Percentiles rank a stretch among this genome's conserved stretches.
Evolutionary conservation across 2,329 filamentous ascomycete species (phyloP).

Genomic region (Ceratocystis huliohia): DNA sequence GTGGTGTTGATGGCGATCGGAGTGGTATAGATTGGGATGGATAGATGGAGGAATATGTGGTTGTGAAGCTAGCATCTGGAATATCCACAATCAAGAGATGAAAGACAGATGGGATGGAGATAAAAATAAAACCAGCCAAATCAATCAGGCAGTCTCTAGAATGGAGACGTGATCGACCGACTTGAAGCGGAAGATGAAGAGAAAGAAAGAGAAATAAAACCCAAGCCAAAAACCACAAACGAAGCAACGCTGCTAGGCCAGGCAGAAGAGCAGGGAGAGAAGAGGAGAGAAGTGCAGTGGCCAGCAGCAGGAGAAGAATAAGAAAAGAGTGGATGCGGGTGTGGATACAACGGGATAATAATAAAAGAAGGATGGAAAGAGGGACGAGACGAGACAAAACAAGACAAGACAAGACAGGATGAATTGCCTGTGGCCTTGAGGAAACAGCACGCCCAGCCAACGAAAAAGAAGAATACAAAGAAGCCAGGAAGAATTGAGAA

Average conservation of each 20-base stretch:
- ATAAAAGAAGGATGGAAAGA: not conserved
- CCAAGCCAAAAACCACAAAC: not conserved
- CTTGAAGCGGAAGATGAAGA: slow-evolving; percentile 9
- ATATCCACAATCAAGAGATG: not conserved
- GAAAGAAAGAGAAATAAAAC: slow-evolving; percentile 1
- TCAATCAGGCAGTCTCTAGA: not conserved
- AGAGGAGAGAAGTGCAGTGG: not conserved
- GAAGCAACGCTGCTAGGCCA: not conserved
- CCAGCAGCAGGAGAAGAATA: not conserved
- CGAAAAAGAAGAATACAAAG: not conserved
- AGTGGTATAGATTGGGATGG: slow-evolving; percentile 8
- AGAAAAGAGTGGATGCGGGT: not conserved
- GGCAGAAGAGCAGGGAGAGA: not conserved
- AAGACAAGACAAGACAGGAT: not conserved
- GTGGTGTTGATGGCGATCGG: slow-evolving; percentile 10
- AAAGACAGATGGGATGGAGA: not conserved
- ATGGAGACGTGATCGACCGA: slow-evolving; percentile 6
- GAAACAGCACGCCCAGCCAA: not conserved
- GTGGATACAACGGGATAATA: slow-evolving; percentile 7
- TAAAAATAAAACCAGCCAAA: not conserved
- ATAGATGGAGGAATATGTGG: slow-evolving; percentile 15
- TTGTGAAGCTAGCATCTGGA: slow-evolving; percentile 19
- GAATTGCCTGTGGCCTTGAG: not conserved
- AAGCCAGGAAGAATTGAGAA: not conserved
- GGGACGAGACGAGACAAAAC: not conserved